Conservation (phyloP, 225 moss, liverwort and hornwort genomes). For the Sphagnum tenellum region DNA sequence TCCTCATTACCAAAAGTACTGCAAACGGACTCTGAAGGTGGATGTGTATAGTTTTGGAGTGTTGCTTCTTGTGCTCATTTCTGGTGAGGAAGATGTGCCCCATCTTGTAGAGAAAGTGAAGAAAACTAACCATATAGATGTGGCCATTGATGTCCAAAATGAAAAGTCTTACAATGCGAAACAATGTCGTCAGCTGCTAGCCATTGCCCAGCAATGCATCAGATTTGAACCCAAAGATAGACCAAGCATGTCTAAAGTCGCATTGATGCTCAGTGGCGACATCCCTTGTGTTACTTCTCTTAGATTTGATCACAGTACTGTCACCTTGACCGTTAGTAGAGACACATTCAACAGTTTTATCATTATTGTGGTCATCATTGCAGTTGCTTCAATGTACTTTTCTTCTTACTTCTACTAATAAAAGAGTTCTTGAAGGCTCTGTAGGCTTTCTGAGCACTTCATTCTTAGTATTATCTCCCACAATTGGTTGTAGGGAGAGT, state of each 20-base stretch:
- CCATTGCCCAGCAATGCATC: background rate
- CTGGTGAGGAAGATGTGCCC: background rate
- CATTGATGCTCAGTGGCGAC: background rate
- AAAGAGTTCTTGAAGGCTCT: too few relatives aligned
- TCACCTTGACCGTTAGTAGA: too few relatives aligned
- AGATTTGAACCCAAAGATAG: background rate
- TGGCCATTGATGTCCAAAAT: background rate
- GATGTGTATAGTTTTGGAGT: constrained; percentile 4
- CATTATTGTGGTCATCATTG: too few relatives aligned
- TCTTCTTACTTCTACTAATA: too few relatives aligned
- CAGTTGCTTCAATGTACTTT: too few relatives aligned
- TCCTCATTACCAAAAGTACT: background rate
- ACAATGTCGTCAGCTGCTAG: background rate
- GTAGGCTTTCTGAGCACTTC: too few relatives aligned
- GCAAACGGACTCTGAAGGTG: background rate
- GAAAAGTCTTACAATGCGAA: background rate
- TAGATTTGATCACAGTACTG: too few relatives aligned
- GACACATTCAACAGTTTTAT: too few relatives aligned
- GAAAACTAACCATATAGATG: background rate
- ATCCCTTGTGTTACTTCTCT: too few relatives aligned
- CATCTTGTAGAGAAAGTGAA: background rate
- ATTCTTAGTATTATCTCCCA: too few relatives aligned
- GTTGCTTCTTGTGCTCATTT: background rate
- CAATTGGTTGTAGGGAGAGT: too few relatives aligned
- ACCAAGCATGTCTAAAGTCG: constrained; percentile 1